Evolutionary conservation across 768 basidiomycete species (phyloP), one percentile per base, ranked within the genome.

Genomic region (Clitopilus passeckerianus): DNA sequence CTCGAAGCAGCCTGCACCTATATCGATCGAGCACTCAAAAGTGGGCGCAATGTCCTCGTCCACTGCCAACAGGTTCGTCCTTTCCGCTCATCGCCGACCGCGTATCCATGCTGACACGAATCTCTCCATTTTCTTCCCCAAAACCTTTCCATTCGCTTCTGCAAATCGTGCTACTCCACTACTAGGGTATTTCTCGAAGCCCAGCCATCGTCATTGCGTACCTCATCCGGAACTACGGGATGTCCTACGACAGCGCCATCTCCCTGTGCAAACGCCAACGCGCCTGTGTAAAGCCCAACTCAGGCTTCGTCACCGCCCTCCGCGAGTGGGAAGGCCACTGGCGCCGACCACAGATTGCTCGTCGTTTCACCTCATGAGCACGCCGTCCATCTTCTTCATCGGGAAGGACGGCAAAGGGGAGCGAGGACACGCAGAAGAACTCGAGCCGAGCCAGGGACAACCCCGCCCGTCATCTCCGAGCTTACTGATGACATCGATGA

Each of bases 181-280:
- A 55, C n/a, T 67, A 90, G 89, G 90, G 90, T 62, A 78, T 92
- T 56, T 91, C 90, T n/a, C 84, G 90, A 63, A 86, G 84, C 54
- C 80, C 88, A 15, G 82, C 90, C 6, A 81, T 92, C 66, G 85
- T 90, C 59, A 89, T 92, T 60, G 90, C 90, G 50, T 92, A 90
- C 74, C 86, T 92, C 67, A 92, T 92, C 64, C 82, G 85, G 64
- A 80, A 85, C 61, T 82, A 84, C 59, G 85, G 82, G 43, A 88
- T 91, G 87, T 77, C 86, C 8, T 91, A 85, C 69, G 86, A 90
- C 61, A 74, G 77, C 50, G 89, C 90, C 0, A 71, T 78, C 58
- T 75, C 83, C 0, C 79, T 86, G 61, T 77, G 89, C 61, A 82
- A 82, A 63, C 80, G 80, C 57, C 83, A 84, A 63, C 82, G 90